Conservation (phyloP, 495 filamentous ascomycete genomes). For the Penicillium fimorum region DNA sequence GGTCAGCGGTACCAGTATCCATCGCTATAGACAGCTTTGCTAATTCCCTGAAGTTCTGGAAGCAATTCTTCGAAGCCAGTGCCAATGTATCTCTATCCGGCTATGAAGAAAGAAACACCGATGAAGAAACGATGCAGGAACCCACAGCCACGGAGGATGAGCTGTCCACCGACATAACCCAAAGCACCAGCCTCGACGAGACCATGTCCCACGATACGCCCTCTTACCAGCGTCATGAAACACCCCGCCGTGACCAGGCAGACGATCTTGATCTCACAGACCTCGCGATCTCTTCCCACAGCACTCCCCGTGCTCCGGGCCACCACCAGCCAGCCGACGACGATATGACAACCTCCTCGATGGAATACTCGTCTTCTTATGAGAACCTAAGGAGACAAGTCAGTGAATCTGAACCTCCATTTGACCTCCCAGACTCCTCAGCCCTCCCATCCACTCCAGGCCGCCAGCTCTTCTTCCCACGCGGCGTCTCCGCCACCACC, state of each 20-base stretch:
- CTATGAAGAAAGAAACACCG: constrained; percentile 75
- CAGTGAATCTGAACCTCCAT: constrained; percentile 29
- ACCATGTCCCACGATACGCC: constrained; percentile 38
- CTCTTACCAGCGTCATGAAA: constrained; percentile 27
- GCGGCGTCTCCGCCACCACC: constrained; percentile 30
- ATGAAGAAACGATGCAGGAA: constrained; percentile 47
- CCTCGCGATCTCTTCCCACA: constrained; percentile 55
- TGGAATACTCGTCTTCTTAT: constrained; percentile 50
- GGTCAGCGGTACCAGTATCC: constrained; percentile 35
- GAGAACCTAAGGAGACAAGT: constrained; percentile 31
- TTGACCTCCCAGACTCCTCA: constrained; percentile 42
- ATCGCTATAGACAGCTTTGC: not conserved
- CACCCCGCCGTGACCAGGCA: constrained; percentile 34
- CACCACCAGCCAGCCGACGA: constrained; percentile 43
- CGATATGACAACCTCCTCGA: constrained; percentile 58
- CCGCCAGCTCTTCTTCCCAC: constrained; percentile 27
- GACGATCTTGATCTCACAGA: constrained; percentile 52
- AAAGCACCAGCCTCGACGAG: constrained; percentile 32
- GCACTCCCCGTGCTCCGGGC: constrained; percentile 51
- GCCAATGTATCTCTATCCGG: constrained; percentile 97
- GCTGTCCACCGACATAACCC: constrained; percentile 49
- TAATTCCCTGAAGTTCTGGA: constrained; percentile 75
- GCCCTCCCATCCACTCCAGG: constrained; percentile 46
- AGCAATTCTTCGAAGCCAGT: constrained; percentile 97
- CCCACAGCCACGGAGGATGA: constrained; percentile 50